phyloP scores from a whole-genome alignment of 2,329 filamentous ascomycete genomes.

The Microdochium nivale region DNA sequence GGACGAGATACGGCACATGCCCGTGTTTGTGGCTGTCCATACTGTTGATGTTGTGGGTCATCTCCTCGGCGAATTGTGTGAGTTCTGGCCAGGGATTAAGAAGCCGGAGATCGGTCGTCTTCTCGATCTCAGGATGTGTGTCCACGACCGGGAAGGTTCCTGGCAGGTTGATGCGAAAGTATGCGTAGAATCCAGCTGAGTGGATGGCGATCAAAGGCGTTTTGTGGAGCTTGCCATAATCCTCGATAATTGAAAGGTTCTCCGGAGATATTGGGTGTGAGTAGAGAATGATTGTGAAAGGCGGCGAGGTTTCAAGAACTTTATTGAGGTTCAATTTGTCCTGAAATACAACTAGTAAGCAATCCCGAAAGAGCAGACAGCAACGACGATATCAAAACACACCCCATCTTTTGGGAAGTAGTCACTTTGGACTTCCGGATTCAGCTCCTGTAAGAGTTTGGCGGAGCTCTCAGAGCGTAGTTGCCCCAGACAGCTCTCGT shows the following conservation, averaged over 20 bases:
- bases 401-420: conserved; percentile 49
- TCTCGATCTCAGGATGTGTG: conserved; percentile 83
- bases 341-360: conserved; percentile 10
- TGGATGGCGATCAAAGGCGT: conserved; percentile 77
- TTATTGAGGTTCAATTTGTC: conserved; percentile 25
- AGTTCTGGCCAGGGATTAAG: conserved; percentile 83
- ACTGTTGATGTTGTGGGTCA: conserved; percentile 60
- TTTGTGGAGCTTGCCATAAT: conserved; percentile 42
- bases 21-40: conserved; percentile 78
- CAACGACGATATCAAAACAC: conserved; percentile 8
- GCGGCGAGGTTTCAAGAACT: conserved; percentile 29
- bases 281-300: conserved; percentile 48
- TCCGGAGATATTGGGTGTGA: conserved; percentile 38
- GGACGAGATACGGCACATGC: conserved; percentile 78
- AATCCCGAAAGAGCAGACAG: conserved; percentile 4
- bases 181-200: conserved; percentile 86
- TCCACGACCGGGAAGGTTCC: conserved; percentile 87
- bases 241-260: conserved; percentile 33
- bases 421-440: conserved; percentile 80
- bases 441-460: conserved; percentile 74
- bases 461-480: conserved; percentile 71
- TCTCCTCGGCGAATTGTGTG: conserved; percentile 51
- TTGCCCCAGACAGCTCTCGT: conserved; percentile 67
- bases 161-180: conserved; percentile 72
- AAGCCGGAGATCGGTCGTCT: conserved; percentile 77